Conservation (phyloP, 2,329 filamentous ascomycete species). For the Graphilbum fragrans region DNA sequence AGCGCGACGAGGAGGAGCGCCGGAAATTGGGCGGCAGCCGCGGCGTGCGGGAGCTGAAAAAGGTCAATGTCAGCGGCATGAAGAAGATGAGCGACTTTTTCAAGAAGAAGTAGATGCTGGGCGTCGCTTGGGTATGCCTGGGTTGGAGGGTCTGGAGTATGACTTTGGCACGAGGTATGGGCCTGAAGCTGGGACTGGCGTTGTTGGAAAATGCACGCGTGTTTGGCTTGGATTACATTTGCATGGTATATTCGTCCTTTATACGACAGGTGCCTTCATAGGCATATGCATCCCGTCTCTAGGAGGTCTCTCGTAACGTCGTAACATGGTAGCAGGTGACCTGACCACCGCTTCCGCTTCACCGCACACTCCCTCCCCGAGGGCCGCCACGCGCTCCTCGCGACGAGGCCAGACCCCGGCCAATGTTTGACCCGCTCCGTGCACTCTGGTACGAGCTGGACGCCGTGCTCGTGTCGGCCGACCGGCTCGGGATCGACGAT, state of each 20-base stretch:
- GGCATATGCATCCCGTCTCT: too few relatives aligned
- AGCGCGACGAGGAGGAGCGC: slow-evolving; percentile 72
- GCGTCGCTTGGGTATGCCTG: not conserved
- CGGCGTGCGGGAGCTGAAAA: slow-evolving; percentile 69
- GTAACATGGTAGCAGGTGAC: too few relatives aligned
- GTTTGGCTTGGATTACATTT: too few relatives aligned
- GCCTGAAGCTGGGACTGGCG: not conserved
- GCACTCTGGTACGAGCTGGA: not conserved
- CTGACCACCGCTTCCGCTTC: slow-evolving; percentile 1
- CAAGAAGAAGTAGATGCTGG: slow-evolving; percentile 43
- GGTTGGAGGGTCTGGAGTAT: too few relatives aligned
- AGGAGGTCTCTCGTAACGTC: too few relatives aligned
- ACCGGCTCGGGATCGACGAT: not conserved
- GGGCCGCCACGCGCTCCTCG: slow-evolving; percentile 33
- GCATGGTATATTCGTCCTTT: too few relatives aligned
- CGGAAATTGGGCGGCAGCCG: slow-evolving; percentile 60
- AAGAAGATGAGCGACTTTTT: slow-evolving; percentile 96
- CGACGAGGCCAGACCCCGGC: slow-evolving; percentile 26
- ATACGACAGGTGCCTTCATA: too few relatives aligned
- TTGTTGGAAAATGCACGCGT: too few relatives aligned
- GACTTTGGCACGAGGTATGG: not conserved
- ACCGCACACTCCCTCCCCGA: slow-evolving; percentile 4
- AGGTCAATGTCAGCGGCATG: slow-evolving; percentile 88
- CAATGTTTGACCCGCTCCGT: slow-evolving; percentile 26
- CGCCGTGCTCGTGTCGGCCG: not conserved